Base-by-base conservation (phyloP, 352 stramenopile species). In the Phytophthora fragariae region DNA sequence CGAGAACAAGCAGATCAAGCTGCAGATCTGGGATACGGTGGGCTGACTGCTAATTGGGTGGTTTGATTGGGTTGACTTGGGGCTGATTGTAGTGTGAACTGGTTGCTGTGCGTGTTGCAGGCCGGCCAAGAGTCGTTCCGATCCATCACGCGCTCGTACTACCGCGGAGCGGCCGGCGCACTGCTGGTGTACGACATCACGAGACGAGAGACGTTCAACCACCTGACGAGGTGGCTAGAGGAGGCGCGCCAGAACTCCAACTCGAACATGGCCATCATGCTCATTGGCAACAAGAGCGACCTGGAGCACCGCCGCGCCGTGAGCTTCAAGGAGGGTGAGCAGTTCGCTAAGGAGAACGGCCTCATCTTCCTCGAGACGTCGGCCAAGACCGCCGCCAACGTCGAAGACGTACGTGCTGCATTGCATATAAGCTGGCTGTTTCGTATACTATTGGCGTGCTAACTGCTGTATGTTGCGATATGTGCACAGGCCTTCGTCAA, bases 341-440 rank as follows among this genome's bases (percentile, higher is more conserved):
- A 97, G 72, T 99, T 99, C 87, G 98, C 98, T 11, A 97, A 99
- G 77, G 97, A 99, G 72, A 98, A 99, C 82, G 98, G 98, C 1
- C 85, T 99, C n/a, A 98, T 99, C 65, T 99, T 99, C 86, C 84
- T 99, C 57, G 98, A 99, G 84, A 99, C 98, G 4, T 99, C 93
- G 56, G 98, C 98, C 15, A 99, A 99, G 87, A 99, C 98, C 4
- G 97, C 97, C 5, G 95, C 95, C 53, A 99, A 99, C 79, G 98
- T 99, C 6, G 98, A 99, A 86, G 89, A 98, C 67, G 96, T 98
- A 74, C 89, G 96, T 86, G n/a, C 0, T 35, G 39, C 41, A 29
- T 12, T 35, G 8, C 31, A 6, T 41, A 29, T 24, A 14, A 27
- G 10, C 14, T 63, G 15, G 10, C 7, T 11, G 27, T 2, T 31